Percentiles rank a stretch among this genome's conserved stretches.
These are phyloP conservation scores for Stentor coeruleus DNA, from an alignment of 73 alveolate species.

Conservation along the genomic window DNA sequence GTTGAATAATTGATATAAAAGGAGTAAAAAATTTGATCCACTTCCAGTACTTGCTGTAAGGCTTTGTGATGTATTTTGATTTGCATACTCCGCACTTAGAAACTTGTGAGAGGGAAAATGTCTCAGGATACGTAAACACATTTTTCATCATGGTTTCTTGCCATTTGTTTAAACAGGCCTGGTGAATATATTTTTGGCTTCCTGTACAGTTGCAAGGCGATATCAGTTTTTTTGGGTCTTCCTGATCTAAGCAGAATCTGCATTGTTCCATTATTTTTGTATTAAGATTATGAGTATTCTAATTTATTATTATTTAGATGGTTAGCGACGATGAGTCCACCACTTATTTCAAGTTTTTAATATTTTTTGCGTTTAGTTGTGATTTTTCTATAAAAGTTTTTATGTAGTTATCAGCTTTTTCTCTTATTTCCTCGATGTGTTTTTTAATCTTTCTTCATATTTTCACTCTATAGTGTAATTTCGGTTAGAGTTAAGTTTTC, in stretches of 20 bases:
- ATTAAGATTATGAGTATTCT: too few species aligned
- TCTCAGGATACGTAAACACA: not conserved
- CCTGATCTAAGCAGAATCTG: not conserved
- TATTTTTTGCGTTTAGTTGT: too few species aligned
- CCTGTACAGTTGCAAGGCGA: not conserved
- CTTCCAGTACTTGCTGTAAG: not conserved
- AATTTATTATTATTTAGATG: too few species aligned
- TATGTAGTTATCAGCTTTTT: too few species aligned
- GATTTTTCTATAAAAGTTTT: too few species aligned
- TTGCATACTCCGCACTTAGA: conserved; percentile 6
- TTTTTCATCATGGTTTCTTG: not conserved
- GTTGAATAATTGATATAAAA: not conserved
- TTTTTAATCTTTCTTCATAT: too few species aligned
- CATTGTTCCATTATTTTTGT: too few species aligned
- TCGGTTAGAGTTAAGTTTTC: too few species aligned
- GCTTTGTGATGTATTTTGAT: not conserved
- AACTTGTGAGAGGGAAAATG: not conserved
- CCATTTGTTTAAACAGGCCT: not conserved
- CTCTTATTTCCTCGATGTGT: too few species aligned
- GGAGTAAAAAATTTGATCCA: not conserved
- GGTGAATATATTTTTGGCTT: not conserved
- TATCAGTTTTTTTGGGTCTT: not conserved
- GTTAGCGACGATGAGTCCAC: too few species aligned
- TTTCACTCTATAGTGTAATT: too few species aligned
- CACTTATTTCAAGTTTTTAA: too few species aligned